These are phyloP conservation scores for Dendrobium nobile DNA, from an alignment of 106 monocot species.

Conservation along the genomic window DNA sequence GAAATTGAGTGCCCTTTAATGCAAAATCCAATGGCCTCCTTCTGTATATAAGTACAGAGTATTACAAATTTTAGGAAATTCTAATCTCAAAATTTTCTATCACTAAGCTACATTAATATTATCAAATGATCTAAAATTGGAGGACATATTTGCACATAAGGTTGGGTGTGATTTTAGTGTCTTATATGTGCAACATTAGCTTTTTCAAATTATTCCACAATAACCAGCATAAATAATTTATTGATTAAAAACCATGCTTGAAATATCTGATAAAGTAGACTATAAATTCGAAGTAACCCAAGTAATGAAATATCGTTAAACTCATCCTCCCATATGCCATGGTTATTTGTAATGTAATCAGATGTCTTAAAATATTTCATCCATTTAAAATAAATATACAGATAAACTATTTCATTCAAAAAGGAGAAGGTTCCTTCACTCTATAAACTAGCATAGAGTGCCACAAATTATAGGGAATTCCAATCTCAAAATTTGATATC, in stretches of 20 bases:
- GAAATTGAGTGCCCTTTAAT: neutral
- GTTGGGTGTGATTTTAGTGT: neutral
- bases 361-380: no score
- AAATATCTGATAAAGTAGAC: neutral
- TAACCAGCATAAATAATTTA: neutral
- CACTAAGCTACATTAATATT: neutral
- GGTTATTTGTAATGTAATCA: slow-evolving; percentile 67
- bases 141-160: neutral
- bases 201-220: neutral
- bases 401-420: no score
- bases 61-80: neutral
- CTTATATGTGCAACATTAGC: neutral
- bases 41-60: neutral
- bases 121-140: neutral
- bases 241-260: neutral
- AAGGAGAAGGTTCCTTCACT: no score
- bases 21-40: neutral
- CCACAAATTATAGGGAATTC: neutral
- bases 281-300: neutral
- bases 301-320: slow-evolving; percentile 56
- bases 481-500: neutral
- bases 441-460: no score
- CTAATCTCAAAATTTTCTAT: neutral
- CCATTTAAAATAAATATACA: no score
- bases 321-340: slow-evolving; percentile 96